Evolutionary conservation across 1,284 basidiomycete species (phyloP).

Genomic region (Sanghuangporus baumii): DNA sequence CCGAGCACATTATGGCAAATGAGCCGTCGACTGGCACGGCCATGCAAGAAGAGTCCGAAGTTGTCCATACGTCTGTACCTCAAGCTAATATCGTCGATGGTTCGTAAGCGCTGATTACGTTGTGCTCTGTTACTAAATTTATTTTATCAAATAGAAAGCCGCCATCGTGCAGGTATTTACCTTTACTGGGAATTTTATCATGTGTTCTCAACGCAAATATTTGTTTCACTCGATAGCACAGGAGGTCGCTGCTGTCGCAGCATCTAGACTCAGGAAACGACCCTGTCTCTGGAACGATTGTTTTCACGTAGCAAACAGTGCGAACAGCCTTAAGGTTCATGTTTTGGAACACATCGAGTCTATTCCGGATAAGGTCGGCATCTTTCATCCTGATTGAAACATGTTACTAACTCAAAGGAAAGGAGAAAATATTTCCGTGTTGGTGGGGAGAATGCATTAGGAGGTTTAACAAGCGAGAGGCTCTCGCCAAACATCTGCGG

Average conservation of each 20-base stretch:
- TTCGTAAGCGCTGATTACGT: slow-evolving; percentile 12
- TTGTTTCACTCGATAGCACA: slow-evolving; percentile 27
- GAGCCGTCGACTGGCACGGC: not conserved
- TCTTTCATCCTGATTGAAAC: slow-evolving; percentile 22
- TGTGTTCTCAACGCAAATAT: not conserved
- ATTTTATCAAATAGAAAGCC: not conserved
- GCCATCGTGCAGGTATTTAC: not conserved
- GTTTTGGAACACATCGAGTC: slow-evolving; percentile 28
- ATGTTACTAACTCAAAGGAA: slow-evolving; percentile 24
- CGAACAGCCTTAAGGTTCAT: slow-evolving; percentile 46
- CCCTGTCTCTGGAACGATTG: slow-evolving; percentile 59
- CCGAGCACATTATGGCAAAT: not conserved
- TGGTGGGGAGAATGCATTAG: slow-evolving; percentile 43
- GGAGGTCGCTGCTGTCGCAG: slow-evolving; percentile 38
- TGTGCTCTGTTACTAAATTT: not conserved
- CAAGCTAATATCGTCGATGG: not conserved
- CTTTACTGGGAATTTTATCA: not conserved
- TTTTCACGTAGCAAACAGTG: slow-evolving; percentile 46
- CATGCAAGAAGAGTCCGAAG: not conserved
- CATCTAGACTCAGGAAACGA: slow-evolving; percentile 39
- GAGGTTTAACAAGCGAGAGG: slow-evolving; percentile 28
- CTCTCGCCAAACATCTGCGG: slow-evolving; percentile 36
- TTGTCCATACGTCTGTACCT: not conserved
- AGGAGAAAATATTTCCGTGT: slow-evolving; percentile 34
- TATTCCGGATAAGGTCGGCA: slow-evolving; percentile 25